Evolutionary conservation across 805 yeast genomes (phyloP).

Genomic region (Yamadazyma scolyti): DNA sequence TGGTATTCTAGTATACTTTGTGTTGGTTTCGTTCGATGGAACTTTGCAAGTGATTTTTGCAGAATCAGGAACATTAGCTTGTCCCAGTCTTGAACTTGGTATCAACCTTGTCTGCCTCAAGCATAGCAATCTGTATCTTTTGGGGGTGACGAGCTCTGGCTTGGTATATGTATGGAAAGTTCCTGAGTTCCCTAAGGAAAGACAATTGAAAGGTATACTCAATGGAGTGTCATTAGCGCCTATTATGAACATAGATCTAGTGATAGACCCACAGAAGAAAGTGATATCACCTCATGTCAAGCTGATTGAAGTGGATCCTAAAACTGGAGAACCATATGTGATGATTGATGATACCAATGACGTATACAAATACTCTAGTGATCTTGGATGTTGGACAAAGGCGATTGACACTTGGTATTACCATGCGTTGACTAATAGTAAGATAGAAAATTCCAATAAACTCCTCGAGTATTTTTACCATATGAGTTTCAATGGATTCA

Average conservation of each 20-base stretch:
- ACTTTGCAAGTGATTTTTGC: slow-evolving; percentile 44
- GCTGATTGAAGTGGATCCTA: slow-evolving; percentile 27
- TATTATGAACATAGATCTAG: slow-evolving; percentile 35
- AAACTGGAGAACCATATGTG: slow-evolving; percentile 41
- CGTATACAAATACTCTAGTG: slow-evolving; percentile 40
- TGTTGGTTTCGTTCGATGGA: slow-evolving; percentile 58
- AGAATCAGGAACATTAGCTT: slow-evolving; percentile 40
- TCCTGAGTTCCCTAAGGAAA: slow-evolving; percentile 12
- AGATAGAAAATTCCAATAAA: neutral
- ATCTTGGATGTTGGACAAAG: slow-evolving; percentile 45
- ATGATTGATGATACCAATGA: slow-evolving; percentile 29
- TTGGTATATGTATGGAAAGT: slow-evolving; percentile 50
- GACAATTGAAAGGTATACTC: slow-evolving; percentile 25
- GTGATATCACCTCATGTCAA: slow-evolving; percentile 15
- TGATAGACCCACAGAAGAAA: slow-evolving; percentile 6
- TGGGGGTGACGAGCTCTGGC: slow-evolving; percentile 50
- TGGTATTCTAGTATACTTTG: slow-evolving; percentile 40
- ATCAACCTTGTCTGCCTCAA: slow-evolving; percentile 37
- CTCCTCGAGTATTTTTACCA: slow-evolving; percentile 7
- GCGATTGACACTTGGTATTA: slow-evolving; percentile 45
- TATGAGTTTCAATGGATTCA: slow-evolving; percentile 9
- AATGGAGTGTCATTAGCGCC: slow-evolving; percentile 51
- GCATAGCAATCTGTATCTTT: slow-evolving; percentile 27
- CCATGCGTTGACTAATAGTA: slow-evolving; percentile 4
- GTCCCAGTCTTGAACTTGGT: slow-evolving; percentile 54